Base-by-base conservation (phyloP, 805 yeast species). In the Metschnikowia baotianmanensis region DNA sequence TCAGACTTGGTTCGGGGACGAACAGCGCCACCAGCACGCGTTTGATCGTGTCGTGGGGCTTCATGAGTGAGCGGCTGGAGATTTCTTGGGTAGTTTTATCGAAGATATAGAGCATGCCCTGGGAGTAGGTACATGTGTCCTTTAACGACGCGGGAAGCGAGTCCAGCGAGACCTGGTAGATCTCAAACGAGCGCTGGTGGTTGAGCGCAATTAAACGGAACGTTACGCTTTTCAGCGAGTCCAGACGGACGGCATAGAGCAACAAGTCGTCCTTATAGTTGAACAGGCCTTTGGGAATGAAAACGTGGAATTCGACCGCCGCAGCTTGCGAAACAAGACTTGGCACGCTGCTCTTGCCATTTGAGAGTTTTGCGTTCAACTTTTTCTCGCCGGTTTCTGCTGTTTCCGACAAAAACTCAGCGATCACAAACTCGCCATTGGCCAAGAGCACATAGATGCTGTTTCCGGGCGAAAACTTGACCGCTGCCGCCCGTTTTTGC, bases 341-440 rank as follows among this genome's bases (percentile, higher is more conserved):
- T n/a, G 45, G 38, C 45, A 34, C 46, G 38, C 29, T 45, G 31
- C 40, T 36, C 42, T 19, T 39, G 28, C 13, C 25, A 36, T 34
- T 38, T 19, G 38, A 38, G 26, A 39, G 40, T 34, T n/a, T n/a
- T n/a, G n/a, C n/a, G n/a, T n/a, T n/a, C n/a, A n/a, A n/a, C n/a
- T n/a, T n/a, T n/a, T n/a, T n/a, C n/a, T n/a, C n/a, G n/a, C n/a
- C 22, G 10, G 36, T 13, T 20, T 6, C 21, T 22, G 18, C 17
- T 5, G 10, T 22, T 3, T 21, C 32, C 18, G 31, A 37, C n/a
- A 35, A 17, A 31, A 43, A 45, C 19, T 33, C 33, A 24, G 40
- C 50, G 25, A 53, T 41, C n/a, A 49, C 48, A 12, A 70, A 48
- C 17, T 40, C 50, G 6, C 74, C 74, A 39, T 55, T 57, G 5